These are phyloP conservation scores for Crithidia sp. DNA, from an alignment of 208 protist species.

Conservation along the genomic window DNA sequence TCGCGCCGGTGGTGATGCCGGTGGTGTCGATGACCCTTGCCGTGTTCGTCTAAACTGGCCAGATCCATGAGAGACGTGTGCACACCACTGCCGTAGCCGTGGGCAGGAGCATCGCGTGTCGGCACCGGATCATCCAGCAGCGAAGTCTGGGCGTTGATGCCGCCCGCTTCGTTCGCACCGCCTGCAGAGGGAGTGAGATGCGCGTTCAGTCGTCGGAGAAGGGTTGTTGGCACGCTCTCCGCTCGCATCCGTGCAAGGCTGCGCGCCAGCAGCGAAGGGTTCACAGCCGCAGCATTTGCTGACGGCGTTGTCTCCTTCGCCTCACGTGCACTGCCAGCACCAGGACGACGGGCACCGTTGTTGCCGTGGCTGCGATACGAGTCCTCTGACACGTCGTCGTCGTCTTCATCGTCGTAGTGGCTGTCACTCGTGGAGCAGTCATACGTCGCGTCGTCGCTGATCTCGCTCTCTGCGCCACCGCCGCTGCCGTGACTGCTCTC, in stretches of 20 bases:
- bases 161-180: too few species aligned
- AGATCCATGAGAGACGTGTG: conserved; percentile 14
- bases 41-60: background rate
- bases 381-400: background rate
- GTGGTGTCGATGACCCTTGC: background rate
- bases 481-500: background rate
- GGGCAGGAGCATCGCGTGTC: too few species aligned
- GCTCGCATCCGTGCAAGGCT: conserved; percentile 20
- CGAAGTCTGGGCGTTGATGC: too few species aligned
- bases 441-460: background rate
- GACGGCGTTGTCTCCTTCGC: too few species aligned
- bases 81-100: background rate
- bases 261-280: conserved; percentile 7
- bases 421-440: background rate
- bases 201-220: conserved; percentile 6
- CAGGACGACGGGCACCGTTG: background rate
- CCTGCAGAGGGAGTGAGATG: too few species aligned
- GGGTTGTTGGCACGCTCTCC: conserved; percentile 22
- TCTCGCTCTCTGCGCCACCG: background rate
- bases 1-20: background rate
- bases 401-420: background rate
- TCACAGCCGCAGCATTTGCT: background rate
- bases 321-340: background rate
- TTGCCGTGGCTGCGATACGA: conserved; percentile 3
- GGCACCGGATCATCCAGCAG: too few species aligned